Evolutionary conservation across 1,284 basidiomycete genomes (phyloP).

Genomic region (Neolentinus lepideus): DNA sequence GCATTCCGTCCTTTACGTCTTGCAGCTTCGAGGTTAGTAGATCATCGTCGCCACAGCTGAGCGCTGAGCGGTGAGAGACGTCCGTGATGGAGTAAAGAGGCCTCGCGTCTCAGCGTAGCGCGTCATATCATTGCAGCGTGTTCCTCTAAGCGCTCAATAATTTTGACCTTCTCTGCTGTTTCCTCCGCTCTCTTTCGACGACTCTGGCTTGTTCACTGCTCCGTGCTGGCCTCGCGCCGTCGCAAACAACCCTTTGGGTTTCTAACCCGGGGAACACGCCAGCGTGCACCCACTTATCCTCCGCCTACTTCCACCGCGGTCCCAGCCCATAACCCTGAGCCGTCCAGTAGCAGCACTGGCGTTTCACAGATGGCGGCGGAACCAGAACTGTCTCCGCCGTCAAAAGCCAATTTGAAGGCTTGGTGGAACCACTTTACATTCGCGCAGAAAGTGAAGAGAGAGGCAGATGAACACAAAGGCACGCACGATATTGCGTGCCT

Average conservation of each 20-base stretch:
- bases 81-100: neutral
- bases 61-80: neutral
- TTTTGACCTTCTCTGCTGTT: neutral
- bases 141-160: neutral
- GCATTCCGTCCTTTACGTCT: neutral
- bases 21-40: neutral
- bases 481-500: neutral
- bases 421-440: slow-evolving; percentile 81
- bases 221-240: slow-evolving; percentile 3
- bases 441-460: slow-evolving; percentile 49
- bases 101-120: neutral
- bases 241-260: slow-evolving; percentile 3
- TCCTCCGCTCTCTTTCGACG: neutral
- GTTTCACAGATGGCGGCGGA: neutral
- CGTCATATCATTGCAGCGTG: neutral
- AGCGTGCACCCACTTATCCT: neutral
- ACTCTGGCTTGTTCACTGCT: slow-evolving; percentile 1
- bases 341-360: neutral
- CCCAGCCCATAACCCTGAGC: neutral
- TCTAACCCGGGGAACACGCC: neutral
- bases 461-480: slow-evolving; percentile 28
- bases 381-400: slow-evolving; percentile 27
- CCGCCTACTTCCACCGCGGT: neutral
- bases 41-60: neutral
- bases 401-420: slow-evolving; percentile 62